Evolutionary conservation across 2,329 filamentous ascomycete genomes (phyloP).

Genomic region (Hirsutella rhossiliensis): DNA sequence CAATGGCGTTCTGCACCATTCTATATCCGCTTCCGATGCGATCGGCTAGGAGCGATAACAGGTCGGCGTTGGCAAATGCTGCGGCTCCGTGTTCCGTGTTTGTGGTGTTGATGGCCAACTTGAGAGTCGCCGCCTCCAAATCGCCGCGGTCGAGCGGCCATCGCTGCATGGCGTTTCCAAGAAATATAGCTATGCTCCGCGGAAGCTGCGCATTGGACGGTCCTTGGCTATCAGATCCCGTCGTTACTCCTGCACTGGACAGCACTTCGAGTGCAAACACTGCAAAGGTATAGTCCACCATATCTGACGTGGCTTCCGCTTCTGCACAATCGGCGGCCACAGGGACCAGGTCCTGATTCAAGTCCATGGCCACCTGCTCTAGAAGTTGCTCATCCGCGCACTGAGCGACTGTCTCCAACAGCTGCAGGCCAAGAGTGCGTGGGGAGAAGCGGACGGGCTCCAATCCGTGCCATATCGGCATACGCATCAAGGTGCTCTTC

Average conservation of each 20-base stretch:
- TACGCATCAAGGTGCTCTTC: slow-evolving; percentile 36
- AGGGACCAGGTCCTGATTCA: slow-evolving; percentile 13
- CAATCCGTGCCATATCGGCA: slow-evolving; percentile 48
- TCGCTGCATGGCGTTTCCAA: slow-evolving; percentile 14
- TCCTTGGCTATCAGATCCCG: slow-evolving; percentile 9
- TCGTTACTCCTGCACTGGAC: slow-evolving; percentile 13
- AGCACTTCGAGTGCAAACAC: slow-evolving; percentile 25
- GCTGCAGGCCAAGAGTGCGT: slow-evolving; percentile 50
- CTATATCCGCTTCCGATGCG: slow-evolving; percentile 40
- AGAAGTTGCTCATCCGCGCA: slow-evolving; percentile 15
- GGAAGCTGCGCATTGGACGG: slow-evolving; percentile 14
- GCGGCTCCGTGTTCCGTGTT: slow-evolving; percentile 69
- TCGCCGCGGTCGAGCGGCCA: slow-evolving; percentile 17
- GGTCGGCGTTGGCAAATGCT: slow-evolving; percentile 49
- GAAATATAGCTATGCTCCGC: slow-evolving; percentile 16
- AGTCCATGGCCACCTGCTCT: slow-evolving; percentile 15
- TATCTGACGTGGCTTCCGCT: slow-evolving; percentile 3
- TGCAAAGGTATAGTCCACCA: slow-evolving; percentile 30
- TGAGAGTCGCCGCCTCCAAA: slow-evolving; percentile 18
- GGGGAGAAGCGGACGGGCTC: slow-evolving; percentile 43
- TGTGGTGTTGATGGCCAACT: slow-evolving; percentile 73
- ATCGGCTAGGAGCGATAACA: slow-evolving; percentile 35
- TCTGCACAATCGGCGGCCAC: slow-evolving; percentile 11
- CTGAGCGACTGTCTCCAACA: slow-evolving; percentile 35
- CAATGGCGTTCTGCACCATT: slow-evolving; percentile 33